Evolutionary conservation across 495 filamentous ascomycete genomes (phyloP).

Genomic region (Penicillium goetzii): DNA sequence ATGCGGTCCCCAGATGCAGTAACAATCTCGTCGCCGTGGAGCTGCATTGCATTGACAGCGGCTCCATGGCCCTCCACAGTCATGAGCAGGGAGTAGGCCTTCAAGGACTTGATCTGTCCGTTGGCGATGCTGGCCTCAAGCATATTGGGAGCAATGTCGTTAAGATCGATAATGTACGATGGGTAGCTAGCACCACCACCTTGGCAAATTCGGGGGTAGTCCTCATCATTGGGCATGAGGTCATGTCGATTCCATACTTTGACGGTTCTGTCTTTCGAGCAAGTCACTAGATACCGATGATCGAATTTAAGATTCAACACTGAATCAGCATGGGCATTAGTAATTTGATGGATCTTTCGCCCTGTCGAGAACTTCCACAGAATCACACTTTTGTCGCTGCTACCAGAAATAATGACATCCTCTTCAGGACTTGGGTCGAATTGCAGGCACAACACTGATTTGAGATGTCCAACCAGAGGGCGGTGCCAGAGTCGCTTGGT

Average conservation of each 20-base stretch:
- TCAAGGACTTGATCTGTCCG: slow-evolving; percentile 41
- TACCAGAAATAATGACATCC: slow-evolving; percentile 90
- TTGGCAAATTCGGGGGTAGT: slow-evolving; percentile 59
- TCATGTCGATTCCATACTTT: slow-evolving; percentile 88
- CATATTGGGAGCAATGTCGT: slow-evolving; percentile 49
- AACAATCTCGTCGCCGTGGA: slow-evolving; percentile 83
- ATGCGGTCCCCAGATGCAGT: slow-evolving; percentile 91
- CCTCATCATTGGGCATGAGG: slow-evolving; percentile 66
- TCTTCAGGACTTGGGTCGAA: slow-evolving; percentile 92
- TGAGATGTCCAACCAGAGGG: slow-evolving; percentile 75
- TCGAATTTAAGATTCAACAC: slow-evolving; percentile 97
- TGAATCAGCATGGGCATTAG: slow-evolving; percentile 80
- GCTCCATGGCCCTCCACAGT: slow-evolving; percentile 80
- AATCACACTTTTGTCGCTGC: slow-evolving; percentile 87
- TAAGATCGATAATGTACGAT: slow-evolving; percentile 57
- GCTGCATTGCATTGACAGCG: slow-evolving; percentile 95
- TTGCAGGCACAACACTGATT: slow-evolving; percentile 92
- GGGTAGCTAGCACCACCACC: slow-evolving; percentile 51
- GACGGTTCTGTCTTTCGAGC: slow-evolving; percentile 95
- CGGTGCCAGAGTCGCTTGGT: slow-evolving; percentile 72
- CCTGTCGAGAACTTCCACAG: slow-evolving; percentile 95
- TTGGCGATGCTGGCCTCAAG: slow-evolving; percentile 48
- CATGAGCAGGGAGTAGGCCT: slow-evolving; percentile 76
- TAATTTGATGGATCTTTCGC: slow-evolving; percentile 70
- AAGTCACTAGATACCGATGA: slow-evolving; percentile 87